phyloP scores from a whole-genome alignment of 2,329 filamentous ascomycete species.

The Xylariaceae sp. region DNA sequence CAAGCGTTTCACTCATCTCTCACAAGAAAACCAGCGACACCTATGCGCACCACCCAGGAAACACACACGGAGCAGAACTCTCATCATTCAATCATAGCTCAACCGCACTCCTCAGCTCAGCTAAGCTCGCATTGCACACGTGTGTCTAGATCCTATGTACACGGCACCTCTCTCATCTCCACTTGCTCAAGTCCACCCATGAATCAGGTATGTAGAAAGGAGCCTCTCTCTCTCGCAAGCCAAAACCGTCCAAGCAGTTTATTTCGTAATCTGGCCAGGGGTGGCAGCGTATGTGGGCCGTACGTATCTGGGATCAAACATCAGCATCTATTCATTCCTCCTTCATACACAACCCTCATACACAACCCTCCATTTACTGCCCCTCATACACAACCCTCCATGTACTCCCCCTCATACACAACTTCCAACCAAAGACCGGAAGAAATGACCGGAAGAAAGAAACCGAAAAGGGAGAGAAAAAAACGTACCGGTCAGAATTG shows the following conservation, averaged over 20 bases:
- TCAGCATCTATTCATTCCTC: background rate
- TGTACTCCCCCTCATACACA: too few species aligned
- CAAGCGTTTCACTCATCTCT: background rate
- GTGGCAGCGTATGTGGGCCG: constrained; percentile 73
- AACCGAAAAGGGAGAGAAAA: background rate
- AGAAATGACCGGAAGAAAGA: background rate
- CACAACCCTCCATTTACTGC: too few species aligned
- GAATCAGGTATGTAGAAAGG: background rate
- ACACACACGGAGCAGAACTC: background rate
- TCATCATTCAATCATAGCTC: background rate
- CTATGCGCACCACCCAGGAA: too few species aligned
- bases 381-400: too few species aligned
- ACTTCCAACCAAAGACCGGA: background rate
- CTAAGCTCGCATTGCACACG: constrained; percentile 9
- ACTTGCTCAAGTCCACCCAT: background rate
- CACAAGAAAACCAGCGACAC: background rate
- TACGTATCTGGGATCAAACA: constrained; percentile 38
- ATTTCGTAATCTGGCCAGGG: constrained; percentile 59
- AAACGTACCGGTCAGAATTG: constrained; percentile 73
- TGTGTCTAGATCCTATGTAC: constrained; percentile 10
- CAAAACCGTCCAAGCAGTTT: constrained; percentile 25
- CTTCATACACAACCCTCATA: background rate
- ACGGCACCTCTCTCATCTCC: background rate
- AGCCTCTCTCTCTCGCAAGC: background rate
- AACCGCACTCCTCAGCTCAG: background rate